Percentiles rank a stretch among this genome's conserved stretches.
Evolutionary conservation across 257 asterid genomes (phyloP).

Genomic region (Anisodus acutangulus): DNA sequence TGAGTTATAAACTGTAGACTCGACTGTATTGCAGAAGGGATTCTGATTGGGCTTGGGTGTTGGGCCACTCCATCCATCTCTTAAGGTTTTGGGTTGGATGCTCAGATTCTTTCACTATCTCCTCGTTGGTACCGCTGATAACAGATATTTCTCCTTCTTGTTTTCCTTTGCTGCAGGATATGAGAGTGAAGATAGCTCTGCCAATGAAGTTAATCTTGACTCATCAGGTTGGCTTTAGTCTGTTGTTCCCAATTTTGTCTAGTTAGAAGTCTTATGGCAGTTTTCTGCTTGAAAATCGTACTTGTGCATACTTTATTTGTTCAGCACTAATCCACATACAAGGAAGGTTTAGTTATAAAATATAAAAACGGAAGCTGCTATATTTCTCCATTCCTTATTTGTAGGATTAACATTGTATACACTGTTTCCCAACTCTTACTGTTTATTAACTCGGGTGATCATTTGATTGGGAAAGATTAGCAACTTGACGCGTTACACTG

Average conservation of each 20-base stretch:
- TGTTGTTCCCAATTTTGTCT: not conserved
- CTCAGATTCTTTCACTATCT: not conserved
- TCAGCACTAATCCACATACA: not conserved
- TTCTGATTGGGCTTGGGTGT: not conserved
- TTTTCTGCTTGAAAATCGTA: not conserved
- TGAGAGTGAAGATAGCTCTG: conserved; percentile 91
- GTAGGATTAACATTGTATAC: conserved; percentile 9
- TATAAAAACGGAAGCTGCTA: not conserved
- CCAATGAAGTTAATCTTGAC: conserved; percentile 73
- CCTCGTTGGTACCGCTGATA: not conserved
- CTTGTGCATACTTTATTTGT: not conserved
- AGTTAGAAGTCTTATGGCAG: not conserved
- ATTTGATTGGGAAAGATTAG: not conserved
- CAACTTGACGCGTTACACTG: not conserved
- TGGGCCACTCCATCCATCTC: not conserved
- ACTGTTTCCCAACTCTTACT: not conserved
- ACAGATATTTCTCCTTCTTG: conserved; percentile 18
- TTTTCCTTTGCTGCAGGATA: conserved; percentile 62
- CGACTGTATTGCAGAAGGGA: not conserved
- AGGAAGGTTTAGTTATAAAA: not conserved
- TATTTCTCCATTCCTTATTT: not conserved
- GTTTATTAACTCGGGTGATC: not conserved
- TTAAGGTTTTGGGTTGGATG: not conserved
- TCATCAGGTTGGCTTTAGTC: conserved; percentile 66
- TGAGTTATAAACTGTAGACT: not conserved